Base-by-base conservation (phyloP, 2,329 filamentous ascomycete species). In the Thielaviopsis ethacetica region DNA sequence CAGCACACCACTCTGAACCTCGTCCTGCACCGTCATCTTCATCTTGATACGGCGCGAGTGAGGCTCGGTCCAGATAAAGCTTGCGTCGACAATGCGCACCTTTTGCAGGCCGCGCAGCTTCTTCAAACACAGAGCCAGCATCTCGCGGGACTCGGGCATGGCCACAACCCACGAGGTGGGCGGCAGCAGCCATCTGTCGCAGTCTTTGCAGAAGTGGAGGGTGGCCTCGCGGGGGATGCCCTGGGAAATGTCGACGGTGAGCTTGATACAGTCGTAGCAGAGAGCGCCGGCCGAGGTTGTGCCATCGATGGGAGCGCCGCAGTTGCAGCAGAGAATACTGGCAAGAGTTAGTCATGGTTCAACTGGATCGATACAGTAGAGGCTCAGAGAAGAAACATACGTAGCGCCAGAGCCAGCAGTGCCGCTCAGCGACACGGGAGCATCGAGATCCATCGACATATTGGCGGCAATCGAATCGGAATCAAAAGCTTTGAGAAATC, bases 261-360 rank as follows among this genome's bases (percentile, higher is more conserved):
- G 81, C 71, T 95, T 95, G 69, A 97, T 83, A 72, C 93, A 97
- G 76, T 97, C 91, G 71, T 89, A 89, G 75, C 93, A 98, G 60
- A 96, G 84, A 49, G 93, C 91, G 62, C 90, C 90, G 57, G 86
- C 84, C 26, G 88, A 79, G 15, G 83, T 82, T 19, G 90, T 95
- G 71, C 93, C 93, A 72, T 96, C 91, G 67, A 98, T 95, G 47
- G 91, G 85, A 62, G 88, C 90, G 68, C 91, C 93, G 72, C 93
- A 98, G 78, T 97, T 95, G 76, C 89, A 95, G 73, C 93, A 98
- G 61, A 98, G 86, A 68, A 97, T 95, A n/a, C 84, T 88, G 56
- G 22, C 41, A 55, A 52, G 24, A 56, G 62, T 63, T 57, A 62
- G 57, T n/a, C 2, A 24, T 53, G 15, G 21, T 41, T 26, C 21